Conservation (phyloP, 805 yeast genomes). For the Saccharomycopsis olivae region DNA sequence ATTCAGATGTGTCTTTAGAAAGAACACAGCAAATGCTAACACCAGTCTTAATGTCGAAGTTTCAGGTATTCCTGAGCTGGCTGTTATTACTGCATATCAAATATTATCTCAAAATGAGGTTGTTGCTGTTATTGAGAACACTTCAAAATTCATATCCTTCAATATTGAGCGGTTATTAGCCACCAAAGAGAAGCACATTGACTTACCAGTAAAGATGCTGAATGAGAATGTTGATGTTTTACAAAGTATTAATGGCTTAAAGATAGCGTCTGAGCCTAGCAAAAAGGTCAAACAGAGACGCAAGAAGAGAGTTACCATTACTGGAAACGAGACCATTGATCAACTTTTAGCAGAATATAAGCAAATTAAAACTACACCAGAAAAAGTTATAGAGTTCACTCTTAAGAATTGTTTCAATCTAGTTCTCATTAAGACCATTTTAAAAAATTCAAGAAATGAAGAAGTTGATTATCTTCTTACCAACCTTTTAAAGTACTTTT, state of each 20-base stretch:
- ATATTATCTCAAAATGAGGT: not conserved
- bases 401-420: conserved; percentile 7
- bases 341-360: conserved; percentile 5
- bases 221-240: not conserved
- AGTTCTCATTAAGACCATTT: conserved; percentile 9
- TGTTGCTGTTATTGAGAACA: not conserved
- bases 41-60: not conserved
- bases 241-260: not conserved
- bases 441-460: conserved; percentile 10
- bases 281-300: no score
- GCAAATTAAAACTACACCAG: not conserved
- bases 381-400: conserved; percentile 6
- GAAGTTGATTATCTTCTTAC: conserved; percentile 11
- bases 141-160: not conserved
- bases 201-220: not conserved
- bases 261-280: no score
- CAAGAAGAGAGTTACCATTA: conserved; percentile 7
- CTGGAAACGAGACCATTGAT: conserved; percentile 4
- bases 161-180: not conserved
- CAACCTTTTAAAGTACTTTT: conserved; percentile 3
- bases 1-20: conserved; percentile 16
- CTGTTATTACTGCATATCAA: not conserved
- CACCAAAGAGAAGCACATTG: not conserved
- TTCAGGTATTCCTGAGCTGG: not conserved
- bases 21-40: conserved; percentile 11